A percentile compares a stretch with the other conserved stretches of the same genome.
Conservation (phyloP, 73 alveolate species). For the Paraurostyla sp. region DNA sequence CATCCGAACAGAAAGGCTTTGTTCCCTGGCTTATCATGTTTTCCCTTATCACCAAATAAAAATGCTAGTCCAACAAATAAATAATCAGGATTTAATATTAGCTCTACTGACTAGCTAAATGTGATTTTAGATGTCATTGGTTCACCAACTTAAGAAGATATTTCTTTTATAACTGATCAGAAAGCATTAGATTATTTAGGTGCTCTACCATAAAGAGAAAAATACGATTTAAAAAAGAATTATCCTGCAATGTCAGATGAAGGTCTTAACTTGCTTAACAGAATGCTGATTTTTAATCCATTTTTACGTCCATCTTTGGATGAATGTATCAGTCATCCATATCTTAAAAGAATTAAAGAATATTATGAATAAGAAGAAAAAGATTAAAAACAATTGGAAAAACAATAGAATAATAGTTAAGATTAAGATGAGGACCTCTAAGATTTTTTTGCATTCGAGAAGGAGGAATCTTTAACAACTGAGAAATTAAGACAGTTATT, state of each 20-base stretch:
- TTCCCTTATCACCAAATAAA: conserved; percentile 87
- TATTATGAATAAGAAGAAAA: conserved; percentile 77
- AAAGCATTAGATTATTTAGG: conserved; percentile 63
- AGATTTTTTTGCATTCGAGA: background rate
- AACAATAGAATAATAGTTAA: background rate
- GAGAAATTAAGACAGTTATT: conserved; percentile 15
- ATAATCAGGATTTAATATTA: conserved; percentile 46
- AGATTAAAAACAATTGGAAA: background rate
- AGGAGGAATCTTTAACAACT: background rate
- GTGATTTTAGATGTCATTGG: conserved; percentile 79
- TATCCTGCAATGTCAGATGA: conserved; percentile 43
- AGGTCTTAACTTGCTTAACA: conserved; percentile 75
- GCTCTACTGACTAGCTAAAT: conserved; percentile 64
- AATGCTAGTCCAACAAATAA: conserved; percentile 11
- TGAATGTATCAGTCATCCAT: conserved; percentile 83
- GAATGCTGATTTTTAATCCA: conserved; percentile 86
- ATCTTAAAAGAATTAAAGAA: conserved; percentile 84
- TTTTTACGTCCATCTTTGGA: conserved; percentile 83
- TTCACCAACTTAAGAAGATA: conserved; percentile 75
- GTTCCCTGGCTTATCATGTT: conserved; percentile 92
- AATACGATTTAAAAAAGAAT: background rate
- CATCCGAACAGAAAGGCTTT: conserved; percentile 86
- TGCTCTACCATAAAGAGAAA: conserved; percentile 30
- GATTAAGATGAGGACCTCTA: background rate
- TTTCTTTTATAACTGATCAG: conserved; percentile 53